phyloP scores from a whole-genome alignment of 2,329 filamentous ascomycete genomes.

The Zymoseptoria ardabiliae region DNA sequence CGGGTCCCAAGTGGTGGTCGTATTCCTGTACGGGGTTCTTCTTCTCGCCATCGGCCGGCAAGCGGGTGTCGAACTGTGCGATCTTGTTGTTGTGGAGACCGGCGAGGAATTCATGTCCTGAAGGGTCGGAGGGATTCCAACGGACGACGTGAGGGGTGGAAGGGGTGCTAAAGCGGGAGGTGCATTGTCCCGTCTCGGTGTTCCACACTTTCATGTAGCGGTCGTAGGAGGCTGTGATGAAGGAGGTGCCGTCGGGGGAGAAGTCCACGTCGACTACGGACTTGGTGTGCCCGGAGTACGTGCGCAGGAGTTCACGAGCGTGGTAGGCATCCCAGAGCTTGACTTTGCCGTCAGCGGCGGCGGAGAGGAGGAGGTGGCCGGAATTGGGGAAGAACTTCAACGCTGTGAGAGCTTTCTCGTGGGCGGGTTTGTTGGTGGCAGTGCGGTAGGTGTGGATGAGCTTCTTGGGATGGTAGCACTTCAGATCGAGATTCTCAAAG shows the following conservation, averaged over 20 bases:
- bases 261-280: slow-evolving; percentile 85
- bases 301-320: slow-evolving; percentile 75
- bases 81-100: slow-evolving; percentile 99
- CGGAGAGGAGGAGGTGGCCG: slow-evolving; percentile 81
- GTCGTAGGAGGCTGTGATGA: slow-evolving; percentile 88
- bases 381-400: slow-evolving; percentile 83
- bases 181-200: slow-evolving; percentile 84
- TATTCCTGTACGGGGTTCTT: slow-evolving; percentile 83
- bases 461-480: slow-evolving; percentile 80
- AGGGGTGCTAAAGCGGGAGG: slow-evolving; percentile 83
- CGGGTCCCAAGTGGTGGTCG: slow-evolving; percentile 92
- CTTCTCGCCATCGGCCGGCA: slow-evolving; percentile 42
- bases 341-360: slow-evolving; percentile 82
- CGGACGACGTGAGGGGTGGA: slow-evolving; percentile 92
- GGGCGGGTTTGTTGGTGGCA: slow-evolving; percentile 35
- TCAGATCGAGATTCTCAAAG: slow-evolving; percentile 56
- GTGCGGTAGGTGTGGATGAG: slow-evolving; percentile 82
- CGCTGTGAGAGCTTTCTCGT: slow-evolving; percentile 75
- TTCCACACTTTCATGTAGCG: slow-evolving; percentile 97
- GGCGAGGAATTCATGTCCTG: slow-evolving; percentile 82
- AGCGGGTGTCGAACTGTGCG: slow-evolving; percentile 83
- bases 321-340: slow-evolving; percentile 96
- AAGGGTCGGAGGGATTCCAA: slow-evolving; percentile 76
- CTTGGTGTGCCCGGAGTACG: slow-evolving; percentile 86
- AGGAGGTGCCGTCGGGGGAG: slow-evolving; percentile 72